Evolutionary conservation across 2,329 filamentous ascomycete genomes (phyloP).

Genomic region (Dothideomycetidae sp.): DNA sequence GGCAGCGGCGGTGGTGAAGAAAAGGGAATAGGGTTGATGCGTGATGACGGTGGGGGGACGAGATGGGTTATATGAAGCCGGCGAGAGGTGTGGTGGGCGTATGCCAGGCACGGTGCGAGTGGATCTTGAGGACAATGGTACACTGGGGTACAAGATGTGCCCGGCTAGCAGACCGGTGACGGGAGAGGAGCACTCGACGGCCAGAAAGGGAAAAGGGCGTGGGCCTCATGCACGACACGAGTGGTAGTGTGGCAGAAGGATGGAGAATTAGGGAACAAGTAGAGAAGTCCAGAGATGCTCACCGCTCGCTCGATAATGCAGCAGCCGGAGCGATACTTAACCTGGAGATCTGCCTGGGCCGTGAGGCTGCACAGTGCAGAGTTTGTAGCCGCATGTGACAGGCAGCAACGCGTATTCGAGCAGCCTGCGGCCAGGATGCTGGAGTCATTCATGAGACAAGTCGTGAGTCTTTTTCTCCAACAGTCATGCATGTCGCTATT

Average conservation of each 20-base stretch:
- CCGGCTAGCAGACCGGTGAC: conserved; percentile 2
- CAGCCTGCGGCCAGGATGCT: conserved; percentile 5
- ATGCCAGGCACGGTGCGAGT: neutral
- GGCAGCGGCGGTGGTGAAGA: conserved; percentile 2
- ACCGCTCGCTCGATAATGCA: conserved; percentile 7
- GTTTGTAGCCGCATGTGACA: conserved; percentile 9
- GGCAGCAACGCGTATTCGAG: conserved; percentile 7
- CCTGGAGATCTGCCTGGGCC: conserved; percentile 4
- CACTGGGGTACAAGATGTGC: conserved; percentile 6
- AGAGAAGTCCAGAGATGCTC: conserved; percentile 6
- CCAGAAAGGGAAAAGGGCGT: conserved; percentile 5
- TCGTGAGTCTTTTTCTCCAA: conserved; percentile 1
- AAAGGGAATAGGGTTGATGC: conserved; percentile 4
- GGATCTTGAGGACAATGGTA: conserved; percentile 4
- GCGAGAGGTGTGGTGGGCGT: conserved; percentile 3
- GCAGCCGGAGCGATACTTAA: conserved; percentile 7
- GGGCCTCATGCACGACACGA: conserved; percentile 5
- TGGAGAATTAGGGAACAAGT: conserved; percentile 5
- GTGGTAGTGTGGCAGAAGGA: conserved; percentile 5
- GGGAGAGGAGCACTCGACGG: conserved; percentile 1
- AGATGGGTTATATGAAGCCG: conserved; percentile 6
- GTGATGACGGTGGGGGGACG: conserved; percentile 3
- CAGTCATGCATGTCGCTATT: conserved; percentile 3
- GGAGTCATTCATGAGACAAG: conserved; percentile 9
- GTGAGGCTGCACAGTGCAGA: conserved; percentile 1